Conservation (phyloP, 2,329 filamentous ascomycete genomes). For the Talaromyces pinophilus region DNA sequence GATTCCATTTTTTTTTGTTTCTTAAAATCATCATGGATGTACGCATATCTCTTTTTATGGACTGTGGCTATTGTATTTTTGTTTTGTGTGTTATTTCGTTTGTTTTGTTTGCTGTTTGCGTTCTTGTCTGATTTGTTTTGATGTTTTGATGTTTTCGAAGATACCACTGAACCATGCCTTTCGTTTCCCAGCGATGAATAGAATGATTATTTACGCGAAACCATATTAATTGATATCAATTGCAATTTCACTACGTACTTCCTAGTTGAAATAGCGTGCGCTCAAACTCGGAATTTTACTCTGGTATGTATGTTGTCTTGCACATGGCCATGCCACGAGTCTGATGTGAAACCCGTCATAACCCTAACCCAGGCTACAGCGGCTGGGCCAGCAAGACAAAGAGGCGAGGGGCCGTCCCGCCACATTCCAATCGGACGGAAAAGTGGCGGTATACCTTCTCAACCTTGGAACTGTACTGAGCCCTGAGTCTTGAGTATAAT, state of each 20-base stretch:
- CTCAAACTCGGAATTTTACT: neutral
- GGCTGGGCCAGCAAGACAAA: neutral
- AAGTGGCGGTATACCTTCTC: neutral
- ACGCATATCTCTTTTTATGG: slow-evolving; percentile 1
- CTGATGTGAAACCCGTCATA: neutral
- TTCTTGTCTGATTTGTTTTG: neutral
- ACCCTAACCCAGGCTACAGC: neutral
- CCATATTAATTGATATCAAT: neutral
- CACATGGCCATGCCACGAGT: neutral
- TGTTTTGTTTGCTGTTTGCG: neutral
- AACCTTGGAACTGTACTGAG: too few species aligned
- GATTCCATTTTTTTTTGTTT: neutral
- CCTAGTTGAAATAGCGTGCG: neutral
- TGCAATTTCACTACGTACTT: neutral
- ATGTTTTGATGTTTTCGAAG: neutral
- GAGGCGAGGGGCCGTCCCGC: neutral
- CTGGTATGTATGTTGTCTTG: neutral
- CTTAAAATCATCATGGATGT: neutral
- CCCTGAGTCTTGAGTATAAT: neutral
- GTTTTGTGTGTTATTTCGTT: neutral
- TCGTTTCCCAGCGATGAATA: slow-evolving; percentile 8
- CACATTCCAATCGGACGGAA: neutral
- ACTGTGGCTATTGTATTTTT: neutral
- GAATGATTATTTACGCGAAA: neutral
- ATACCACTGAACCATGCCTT: slow-evolving; percentile 7